Percentiles rank a stretch among this genome's conserved stretches.
Conservation (phyloP, 208 protist genomes). For the Leishmania amazonensis region DNA sequence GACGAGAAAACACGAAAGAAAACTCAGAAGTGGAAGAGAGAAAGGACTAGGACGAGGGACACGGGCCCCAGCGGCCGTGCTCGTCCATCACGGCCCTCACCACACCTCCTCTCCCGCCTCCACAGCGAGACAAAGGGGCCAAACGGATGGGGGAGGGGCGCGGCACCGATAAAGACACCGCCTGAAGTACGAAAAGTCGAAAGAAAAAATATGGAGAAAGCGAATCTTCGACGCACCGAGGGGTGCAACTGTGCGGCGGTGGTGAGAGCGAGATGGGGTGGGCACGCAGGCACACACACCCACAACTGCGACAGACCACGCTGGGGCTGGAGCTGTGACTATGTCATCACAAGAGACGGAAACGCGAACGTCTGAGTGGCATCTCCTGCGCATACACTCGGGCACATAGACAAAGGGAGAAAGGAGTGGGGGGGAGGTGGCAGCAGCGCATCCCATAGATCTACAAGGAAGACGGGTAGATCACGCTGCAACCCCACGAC, state of each 20-base stretch:
- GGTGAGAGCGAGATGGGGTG: neutral
- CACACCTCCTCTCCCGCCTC: no score
- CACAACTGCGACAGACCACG: neutral
- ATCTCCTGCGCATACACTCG: neutral
- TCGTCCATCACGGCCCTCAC: no score
- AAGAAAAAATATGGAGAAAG: neutral
- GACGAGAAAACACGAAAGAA: no score
- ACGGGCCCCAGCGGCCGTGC: no score
- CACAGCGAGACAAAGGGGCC: no score
- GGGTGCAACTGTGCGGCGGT: neutral
- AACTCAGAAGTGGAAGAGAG: neutral
- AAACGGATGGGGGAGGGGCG: neutral
- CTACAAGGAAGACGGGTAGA: neutral
- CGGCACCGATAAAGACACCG: neutral
- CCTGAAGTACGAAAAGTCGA: neutral
- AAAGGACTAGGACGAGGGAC: no score
- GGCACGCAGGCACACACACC: neutral
- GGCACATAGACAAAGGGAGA: neutral
- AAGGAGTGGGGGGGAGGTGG: neutral
- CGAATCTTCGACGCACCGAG: neutral
- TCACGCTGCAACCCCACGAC: neutral
- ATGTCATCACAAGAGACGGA: neutral
- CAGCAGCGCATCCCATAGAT: neutral
- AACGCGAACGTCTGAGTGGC: neutral
- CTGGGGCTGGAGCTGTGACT: neutral